phyloP scores from a whole-genome alignment of 2,329 filamentous ascomycete genomes.

The Venturia aucupariae region DNA sequence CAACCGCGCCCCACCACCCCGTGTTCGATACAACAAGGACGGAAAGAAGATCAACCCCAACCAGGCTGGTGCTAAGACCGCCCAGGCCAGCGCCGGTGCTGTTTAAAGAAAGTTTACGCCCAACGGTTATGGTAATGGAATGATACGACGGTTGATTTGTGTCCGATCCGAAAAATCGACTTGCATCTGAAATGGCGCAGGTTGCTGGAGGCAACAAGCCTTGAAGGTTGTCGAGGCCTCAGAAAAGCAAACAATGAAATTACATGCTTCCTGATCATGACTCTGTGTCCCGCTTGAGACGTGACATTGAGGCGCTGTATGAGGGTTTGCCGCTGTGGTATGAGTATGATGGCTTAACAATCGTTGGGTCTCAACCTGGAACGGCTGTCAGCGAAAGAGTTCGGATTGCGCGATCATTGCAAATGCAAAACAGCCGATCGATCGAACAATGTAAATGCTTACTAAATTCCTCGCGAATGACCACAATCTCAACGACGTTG shows the following conservation, averaged over 20 bases:
- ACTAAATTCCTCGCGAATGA: too few relatives aligned
- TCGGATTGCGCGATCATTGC: too few relatives aligned
- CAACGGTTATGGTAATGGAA: background rate
- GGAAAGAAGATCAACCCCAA: slow-evolving; percentile 98
- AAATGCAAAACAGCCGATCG: too few relatives aligned
- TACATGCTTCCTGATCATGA: background rate
- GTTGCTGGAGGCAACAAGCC: background rate
- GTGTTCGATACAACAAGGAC: slow-evolving; percentile 99
- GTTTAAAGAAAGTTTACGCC: background rate
- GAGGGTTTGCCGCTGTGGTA: background rate
- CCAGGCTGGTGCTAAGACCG: slow-evolving; percentile 57
- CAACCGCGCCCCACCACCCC: slow-evolving; percentile 96
- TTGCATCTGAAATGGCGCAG: background rate
- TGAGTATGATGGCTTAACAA: background rate
- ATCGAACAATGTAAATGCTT: too few relatives aligned
- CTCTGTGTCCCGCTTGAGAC: background rate
- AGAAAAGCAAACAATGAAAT: background rate
- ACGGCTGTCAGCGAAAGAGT: too few relatives aligned
- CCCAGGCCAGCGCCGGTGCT: slow-evolving; percentile 25
- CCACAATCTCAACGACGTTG: too few relatives aligned
- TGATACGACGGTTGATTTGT: background rate
- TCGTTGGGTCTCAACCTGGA: too few relatives aligned
- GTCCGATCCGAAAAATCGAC: background rate
- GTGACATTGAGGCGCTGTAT: background rate
- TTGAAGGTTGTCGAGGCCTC: background rate